Evolutionary conservation across 2,329 filamentous ascomycete genomes (phyloP).

Genomic region (Botrytis hyacinthi): DNA sequence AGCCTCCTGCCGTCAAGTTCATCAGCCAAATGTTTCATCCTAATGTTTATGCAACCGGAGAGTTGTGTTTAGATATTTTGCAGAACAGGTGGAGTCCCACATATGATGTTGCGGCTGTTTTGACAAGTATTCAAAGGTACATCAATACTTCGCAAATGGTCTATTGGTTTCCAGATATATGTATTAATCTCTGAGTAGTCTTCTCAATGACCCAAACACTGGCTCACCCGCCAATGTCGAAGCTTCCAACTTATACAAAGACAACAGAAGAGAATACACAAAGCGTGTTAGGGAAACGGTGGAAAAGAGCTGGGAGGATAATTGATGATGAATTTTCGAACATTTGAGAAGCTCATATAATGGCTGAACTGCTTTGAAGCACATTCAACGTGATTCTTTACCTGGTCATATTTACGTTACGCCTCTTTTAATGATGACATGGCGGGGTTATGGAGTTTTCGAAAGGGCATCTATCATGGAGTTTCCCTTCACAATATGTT

Average conservation of each 20-base stretch:
- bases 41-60: constrained; percentile 95
- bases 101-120: constrained; percentile 93
- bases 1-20: constrained; percentile 96
- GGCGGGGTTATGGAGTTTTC: constrained; percentile 16
- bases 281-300: constrained; percentile 95
- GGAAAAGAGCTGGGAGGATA: constrained; percentile 99
- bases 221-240: constrained; percentile 97
- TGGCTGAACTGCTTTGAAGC: constrained; percentile 7
- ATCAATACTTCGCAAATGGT: constrained; percentile 20
- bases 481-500: constrained; percentile 10
- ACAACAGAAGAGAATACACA: constrained; percentile 93
- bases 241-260: constrained; percentile 96
- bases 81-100: constrained; percentile 99
- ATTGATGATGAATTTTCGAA: constrained; percentile 25
- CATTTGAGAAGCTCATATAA: neutral
- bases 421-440: constrained; percentile 13
- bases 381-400: neutral
- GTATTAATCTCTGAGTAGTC: constrained; percentile 51
- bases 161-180: neutral
- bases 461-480: constrained; percentile 12
- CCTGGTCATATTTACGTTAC: neutral
- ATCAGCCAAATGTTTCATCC: constrained; percentile 99
- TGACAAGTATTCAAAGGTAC: constrained; percentile 97
- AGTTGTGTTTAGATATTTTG: constrained; percentile 92
- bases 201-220: constrained; percentile 98